Evolutionary conservation across 2,329 filamentous ascomycete species (phyloP), one percentile per base, ranked within the genome.

Genomic region (Bipolaris zeicola): DNA sequence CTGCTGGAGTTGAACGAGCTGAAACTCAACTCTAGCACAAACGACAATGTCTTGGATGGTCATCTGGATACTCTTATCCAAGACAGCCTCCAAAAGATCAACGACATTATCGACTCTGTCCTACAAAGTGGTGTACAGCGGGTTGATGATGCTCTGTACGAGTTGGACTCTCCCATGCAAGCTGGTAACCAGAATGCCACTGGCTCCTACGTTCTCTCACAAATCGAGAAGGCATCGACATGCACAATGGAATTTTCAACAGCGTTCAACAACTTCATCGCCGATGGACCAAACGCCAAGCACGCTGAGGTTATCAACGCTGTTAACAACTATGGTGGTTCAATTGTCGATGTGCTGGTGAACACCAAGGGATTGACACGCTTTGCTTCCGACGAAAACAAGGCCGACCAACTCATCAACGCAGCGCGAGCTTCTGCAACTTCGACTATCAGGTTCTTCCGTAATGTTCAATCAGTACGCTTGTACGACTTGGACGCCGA

Each of bases 131-230:
- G 93, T 65, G 92, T 98, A 20, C 88, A 95, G 69, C 89, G 95
- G 42, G 93, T 99, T 13, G 95, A 99, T 69, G 95, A 99, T 77
- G 92, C 95, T 41, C 82, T 99, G 34, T 99, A 99, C 78, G 95
- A 99, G 77, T 83, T 99, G 41, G 95, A 99, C 77, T 98, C 95
- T 18, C 90, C 90, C 18, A 98, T 98, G 92, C 94, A 98, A 76
- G 95, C 94, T 38, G 95, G 95, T 76, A 99, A 99, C 80, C 95
- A 98, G 79, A 99, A 96, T 70, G 95, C 95, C 1, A 96, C 93
- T 38, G 92, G 95, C 13, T 87, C 94, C 1, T 98, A 96, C 73
- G 93, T 99, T 11, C 83, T 99, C 48, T 98, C 94, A 1, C 94
- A 98, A 76, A 93, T 98, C 56, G 95, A 99, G 75, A 99, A 98